A percentile compares a stretch with the other conserved stretches of the same genome.
Evolutionary conservation across 306 rosid genomes (phyloP).

Genomic region (Hylodesmum podocarpum): DNA sequence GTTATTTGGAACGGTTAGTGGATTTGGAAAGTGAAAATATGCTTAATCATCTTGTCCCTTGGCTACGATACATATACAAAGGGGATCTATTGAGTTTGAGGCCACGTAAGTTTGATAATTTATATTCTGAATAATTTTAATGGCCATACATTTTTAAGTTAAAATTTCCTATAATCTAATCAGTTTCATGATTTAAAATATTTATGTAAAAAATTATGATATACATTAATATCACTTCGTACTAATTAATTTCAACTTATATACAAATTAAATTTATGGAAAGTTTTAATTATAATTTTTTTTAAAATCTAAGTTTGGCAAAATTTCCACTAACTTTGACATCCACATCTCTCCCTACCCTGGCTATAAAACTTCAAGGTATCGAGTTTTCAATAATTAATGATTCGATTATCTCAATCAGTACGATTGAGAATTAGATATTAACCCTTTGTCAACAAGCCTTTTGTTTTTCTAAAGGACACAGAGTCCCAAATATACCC

Average conservation of each 20-base stretch:
- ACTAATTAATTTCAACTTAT: no score
- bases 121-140: not conserved
- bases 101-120: not conserved
- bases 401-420: not conserved
- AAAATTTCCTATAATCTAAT: no score
- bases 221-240: no score
- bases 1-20: constrained; percentile 30
- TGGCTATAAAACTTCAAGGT: not conserved
- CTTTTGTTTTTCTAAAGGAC: constrained; percentile 29
- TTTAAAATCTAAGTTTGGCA: not conserved
- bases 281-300: not conserved
- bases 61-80: not conserved
- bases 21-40: constrained; percentile 24
- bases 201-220: no score
- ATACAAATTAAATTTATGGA: not conserved
- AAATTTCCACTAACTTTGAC: not conserved
- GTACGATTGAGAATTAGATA: not conserved
- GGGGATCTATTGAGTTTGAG: not conserved
- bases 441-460: constrained; percentile 18
- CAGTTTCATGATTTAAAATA: no score
- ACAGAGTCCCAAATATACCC: constrained; percentile 49
- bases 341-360: not conserved
- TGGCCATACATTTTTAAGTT: no score
- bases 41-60: constrained; percentile 32
- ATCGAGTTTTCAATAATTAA: constrained; percentile 3